These are phyloP conservation scores for Nakazawaea pomicola DNA, from an alignment of 805 yeast genomes.

Conservation along the genomic window DNA sequence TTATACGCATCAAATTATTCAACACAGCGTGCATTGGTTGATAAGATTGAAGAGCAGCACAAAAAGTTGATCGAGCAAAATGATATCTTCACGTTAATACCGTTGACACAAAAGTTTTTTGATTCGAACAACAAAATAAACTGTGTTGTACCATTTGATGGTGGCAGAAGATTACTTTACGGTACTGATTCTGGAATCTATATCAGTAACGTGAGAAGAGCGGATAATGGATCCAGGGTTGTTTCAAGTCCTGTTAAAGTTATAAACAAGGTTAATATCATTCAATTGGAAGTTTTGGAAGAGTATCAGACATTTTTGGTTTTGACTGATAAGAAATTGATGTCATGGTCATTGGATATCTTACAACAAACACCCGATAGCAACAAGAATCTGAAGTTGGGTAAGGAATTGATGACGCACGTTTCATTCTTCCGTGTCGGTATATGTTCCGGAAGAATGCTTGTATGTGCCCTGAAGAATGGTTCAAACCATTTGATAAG, in stretches of 20 bases:
- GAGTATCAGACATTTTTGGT: constrained; percentile 82
- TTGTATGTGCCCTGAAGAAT: constrained; percentile 84
- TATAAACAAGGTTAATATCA: constrained; percentile 68
- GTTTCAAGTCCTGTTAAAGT: constrained; percentile 73
- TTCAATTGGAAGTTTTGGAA: constrained; percentile 87
- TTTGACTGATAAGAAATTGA: constrained; percentile 74
- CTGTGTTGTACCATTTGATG: constrained; percentile 91
- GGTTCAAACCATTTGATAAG: constrained; percentile 74
- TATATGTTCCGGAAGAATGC: constrained; percentile 80
- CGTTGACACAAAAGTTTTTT: constrained; percentile 71
- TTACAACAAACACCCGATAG: constrained; percentile 44
- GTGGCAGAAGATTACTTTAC: constrained; percentile 83
- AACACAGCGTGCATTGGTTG: constrained; percentile 75
- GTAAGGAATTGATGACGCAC: constrained; percentile 80
- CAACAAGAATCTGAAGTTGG: constrained; percentile 51
- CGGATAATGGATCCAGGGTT: constrained; percentile 43
- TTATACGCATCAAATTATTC: constrained; percentile 47
- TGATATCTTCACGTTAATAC: constrained; percentile 74
- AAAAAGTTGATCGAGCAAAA: constrained; percentile 62
- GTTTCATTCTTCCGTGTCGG: constrained; percentile 90
- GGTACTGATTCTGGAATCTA: constrained; percentile 93
- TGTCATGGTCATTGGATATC: constrained; percentile 74
- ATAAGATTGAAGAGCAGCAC: constrained; percentile 77
- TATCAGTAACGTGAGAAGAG: constrained; percentile 60
- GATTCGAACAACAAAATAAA: constrained; percentile 73